These are phyloP conservation scores for Allantophomopsis cytisporea DNA, from an alignment of 2,329 filamentous ascomycete genomes.

Conservation along the genomic window DNA sequence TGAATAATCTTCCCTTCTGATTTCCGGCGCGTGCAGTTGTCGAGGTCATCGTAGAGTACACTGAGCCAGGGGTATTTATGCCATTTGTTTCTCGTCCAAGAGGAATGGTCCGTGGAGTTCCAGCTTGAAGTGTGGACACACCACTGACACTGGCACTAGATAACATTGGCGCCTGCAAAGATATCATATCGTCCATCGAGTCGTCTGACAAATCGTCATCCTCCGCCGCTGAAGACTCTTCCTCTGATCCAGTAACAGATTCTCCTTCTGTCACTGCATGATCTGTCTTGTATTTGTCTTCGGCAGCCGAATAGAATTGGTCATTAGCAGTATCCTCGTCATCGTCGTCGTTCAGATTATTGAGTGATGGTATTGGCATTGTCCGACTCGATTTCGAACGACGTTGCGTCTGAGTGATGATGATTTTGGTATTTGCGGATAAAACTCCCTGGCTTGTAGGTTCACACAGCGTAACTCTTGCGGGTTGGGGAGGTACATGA, in stretches of 20 bases:
- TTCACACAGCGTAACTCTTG: conserved; percentile 84
- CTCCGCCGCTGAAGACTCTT: conserved; percentile 48
- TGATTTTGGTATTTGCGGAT: conserved; percentile 65
- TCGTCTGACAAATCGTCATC: conserved; percentile 81
- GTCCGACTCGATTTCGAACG: conserved; percentile 37
- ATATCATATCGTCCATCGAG: conserved; percentile 87
- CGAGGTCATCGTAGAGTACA: conserved; percentile 79
- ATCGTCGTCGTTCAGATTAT: conserved; percentile 43
- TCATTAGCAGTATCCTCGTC: conserved; percentile 81
- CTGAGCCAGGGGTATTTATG: conserved; percentile 69
- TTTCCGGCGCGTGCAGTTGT: conserved; percentile 66
- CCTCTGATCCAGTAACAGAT: conserved; percentile 43
- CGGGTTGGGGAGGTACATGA: conserved; percentile 70
- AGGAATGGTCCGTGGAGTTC: conserved; percentile 59
- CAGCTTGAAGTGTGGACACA: conserved; percentile 65
- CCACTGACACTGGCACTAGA: conserved; percentile 67
- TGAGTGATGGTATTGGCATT: conserved; percentile 34
- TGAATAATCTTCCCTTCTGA: conserved; percentile 68
- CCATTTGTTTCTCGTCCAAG: conserved; percentile 56
- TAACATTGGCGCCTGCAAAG: conserved; percentile 66
- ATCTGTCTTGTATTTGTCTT: conserved; percentile 54
- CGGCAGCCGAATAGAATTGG: conserved; percentile 83
- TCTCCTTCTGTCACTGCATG: conserved; percentile 41
- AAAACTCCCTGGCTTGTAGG: conserved; percentile 83
- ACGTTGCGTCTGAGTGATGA: conserved; percentile 54